Base-by-base conservation (phyloP, 2,329 filamentous ascomycete genomes). In the Trichoderma brevicompactum region DNA sequence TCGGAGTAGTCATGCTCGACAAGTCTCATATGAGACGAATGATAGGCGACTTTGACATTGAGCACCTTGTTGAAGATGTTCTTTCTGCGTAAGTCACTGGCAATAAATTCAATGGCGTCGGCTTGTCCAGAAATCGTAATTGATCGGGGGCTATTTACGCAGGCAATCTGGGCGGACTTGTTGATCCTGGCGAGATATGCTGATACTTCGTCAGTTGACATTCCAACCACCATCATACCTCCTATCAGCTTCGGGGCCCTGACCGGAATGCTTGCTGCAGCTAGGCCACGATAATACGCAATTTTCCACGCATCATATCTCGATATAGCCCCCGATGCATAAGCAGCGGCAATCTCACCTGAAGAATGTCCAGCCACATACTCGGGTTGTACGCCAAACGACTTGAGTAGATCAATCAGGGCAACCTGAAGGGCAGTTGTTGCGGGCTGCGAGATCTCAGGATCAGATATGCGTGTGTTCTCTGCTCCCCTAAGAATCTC, bases 301-400 rank as follows among this genome's bases (percentile, higher is more conserved):
- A 80, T 73, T 52, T 76, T 71, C 78, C 79, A 81, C 5, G 80
- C 80, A 6, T 72, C 71, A 54, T 78, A 70, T 19, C 72, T 71
- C 2, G 74, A 73, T 19, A 83, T 71, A 15, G 74, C 73, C 0
- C 74, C 77, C 0, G 72, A 72, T 8, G 80, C 78, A 62, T 78
- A 80, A 0, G 81, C 79, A 7, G 80, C 81, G 0, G 80, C 80
- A 38, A 82, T 78, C 62, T 83, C 81, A 2, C 81, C 81, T 0
- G 80, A 82, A 0, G 80, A 82, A 67, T 83, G 81, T 0, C 81
- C 80, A 7, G 82, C 72, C 3, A 81, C 78, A 17, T 73, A 69
- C 6, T 65, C 67, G 2, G 79, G 77, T 1, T 50, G 56, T 38
- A 81, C 69, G 9, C 69, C 71, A 13, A 78, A 73, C 2, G 75